Percentiles rank a stretch among this genome's conserved stretches.
phyloP scores from a whole-genome alignment of 108 stramenopile species.

The Poteriospumella lacustris region DNA sequence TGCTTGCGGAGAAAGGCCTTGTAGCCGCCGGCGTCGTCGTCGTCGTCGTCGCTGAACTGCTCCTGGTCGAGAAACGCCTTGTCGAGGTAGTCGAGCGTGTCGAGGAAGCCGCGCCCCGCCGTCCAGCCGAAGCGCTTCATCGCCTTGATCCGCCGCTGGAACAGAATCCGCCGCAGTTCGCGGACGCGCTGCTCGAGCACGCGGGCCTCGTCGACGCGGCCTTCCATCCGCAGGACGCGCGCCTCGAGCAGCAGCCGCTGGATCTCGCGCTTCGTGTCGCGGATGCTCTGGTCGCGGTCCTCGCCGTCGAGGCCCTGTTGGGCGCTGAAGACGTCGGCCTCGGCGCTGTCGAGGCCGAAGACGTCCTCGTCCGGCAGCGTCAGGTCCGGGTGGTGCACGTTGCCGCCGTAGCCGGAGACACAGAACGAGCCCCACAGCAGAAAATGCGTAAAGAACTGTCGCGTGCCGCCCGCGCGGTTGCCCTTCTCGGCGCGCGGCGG shows the following conservation, averaged over 20 bases:
- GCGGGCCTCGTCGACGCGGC: not conserved
- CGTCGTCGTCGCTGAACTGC: not conserved
- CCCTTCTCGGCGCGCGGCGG: not conserved
- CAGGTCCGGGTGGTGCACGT: not conserved
- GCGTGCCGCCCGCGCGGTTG: not conserved
- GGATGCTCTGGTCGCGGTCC: no score
- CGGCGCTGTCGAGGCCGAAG: not conserved
- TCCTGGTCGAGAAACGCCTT: slow-evolving; percentile 1
- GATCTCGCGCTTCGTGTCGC: no score
- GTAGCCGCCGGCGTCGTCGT: no score
- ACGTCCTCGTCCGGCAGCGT: not conserved
- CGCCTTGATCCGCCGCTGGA: not conserved
- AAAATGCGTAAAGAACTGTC: not conserved
- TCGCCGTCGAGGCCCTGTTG: no score
- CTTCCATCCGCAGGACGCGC: not conserved
- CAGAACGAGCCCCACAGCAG: not conserved
- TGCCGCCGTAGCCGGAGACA: not conserved
- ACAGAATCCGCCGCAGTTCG: no score
- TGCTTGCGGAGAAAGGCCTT: no score
- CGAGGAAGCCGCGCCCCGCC: not conserved
- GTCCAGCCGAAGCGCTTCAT: not conserved
- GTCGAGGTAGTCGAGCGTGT: not conserved
- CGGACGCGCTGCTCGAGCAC: not conserved
- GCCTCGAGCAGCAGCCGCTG: not conserved
- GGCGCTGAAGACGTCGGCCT: no score